Conservation (phyloP, 2,329 filamentous ascomycete genomes). For the Fusarium fujikuroi region DNA sequence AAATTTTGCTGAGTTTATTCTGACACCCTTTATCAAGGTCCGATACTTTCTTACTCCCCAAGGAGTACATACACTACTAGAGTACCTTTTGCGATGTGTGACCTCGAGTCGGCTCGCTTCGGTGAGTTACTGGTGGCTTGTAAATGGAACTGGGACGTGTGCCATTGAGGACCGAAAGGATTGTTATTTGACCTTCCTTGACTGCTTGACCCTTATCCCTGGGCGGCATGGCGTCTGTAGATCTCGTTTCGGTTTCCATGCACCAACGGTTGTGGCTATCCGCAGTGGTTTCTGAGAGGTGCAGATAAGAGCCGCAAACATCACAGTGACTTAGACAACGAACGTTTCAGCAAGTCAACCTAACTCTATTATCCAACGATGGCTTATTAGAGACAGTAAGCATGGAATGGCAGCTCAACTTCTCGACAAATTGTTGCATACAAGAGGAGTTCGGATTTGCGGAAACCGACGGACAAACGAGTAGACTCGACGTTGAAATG, state of each 20-base stretch:
- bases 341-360: conserved; percentile 5
- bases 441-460: conserved; percentile 24
- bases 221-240: conserved; percentile 37
- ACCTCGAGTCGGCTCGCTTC: conserved; percentile 22
- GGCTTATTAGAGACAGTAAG: conserved; percentile 10
- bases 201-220: conserved; percentile 26
- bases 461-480: conserved; percentile 41
- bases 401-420: conserved; percentile 28
- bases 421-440: conserved; percentile 10
- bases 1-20: neutral
- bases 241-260: conserved; percentile 34
- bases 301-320: conserved; percentile 38
- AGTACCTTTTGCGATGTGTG: conserved; percentile 2
- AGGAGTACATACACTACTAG: neutral
- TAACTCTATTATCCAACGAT: conserved; percentile 27
- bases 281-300: conserved; percentile 16
- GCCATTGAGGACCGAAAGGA: conserved; percentile 16
- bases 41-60: neutral
- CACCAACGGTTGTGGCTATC: conserved; percentile 35
- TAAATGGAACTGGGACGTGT: conserved; percentile 9
- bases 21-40: neutral
- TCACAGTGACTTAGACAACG: conserved; percentile 12
- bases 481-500: conserved; percentile 16
- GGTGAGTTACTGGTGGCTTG: conserved; percentile 11
- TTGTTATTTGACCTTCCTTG: conserved; percentile 2